Percentiles rank a stretch among this genome's conserved stretches.
Conservation (phyloP, 1,284 basidiomycete genomes). For the Ceratobasidium sp. region DNA sequence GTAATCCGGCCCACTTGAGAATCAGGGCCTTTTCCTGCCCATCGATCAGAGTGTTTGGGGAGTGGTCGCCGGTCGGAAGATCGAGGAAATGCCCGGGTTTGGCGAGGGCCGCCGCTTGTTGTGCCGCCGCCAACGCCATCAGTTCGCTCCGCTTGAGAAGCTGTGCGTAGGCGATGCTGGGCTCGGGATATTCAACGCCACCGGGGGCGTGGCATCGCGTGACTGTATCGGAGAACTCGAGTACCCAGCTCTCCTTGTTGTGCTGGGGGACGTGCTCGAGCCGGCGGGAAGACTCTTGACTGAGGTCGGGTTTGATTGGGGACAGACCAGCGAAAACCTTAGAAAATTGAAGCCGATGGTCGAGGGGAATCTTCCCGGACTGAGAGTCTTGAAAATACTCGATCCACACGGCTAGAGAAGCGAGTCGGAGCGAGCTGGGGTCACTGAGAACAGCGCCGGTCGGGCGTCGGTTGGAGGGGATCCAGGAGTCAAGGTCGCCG, state of each 20-base stretch:
- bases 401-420: background rate
- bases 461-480: background rate
- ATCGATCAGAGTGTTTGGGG: no score
- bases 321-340: background rate
- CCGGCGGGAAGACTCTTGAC: constrained; percentile 8
- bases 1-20: no score
- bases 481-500: background rate
- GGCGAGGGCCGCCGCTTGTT: no score
- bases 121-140: no score
- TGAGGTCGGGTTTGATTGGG: background rate
- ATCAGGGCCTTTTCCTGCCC: no score
- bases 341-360: background rate
- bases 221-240: background rate
- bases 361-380: background rate
- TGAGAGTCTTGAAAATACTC: background rate
- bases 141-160: background rate
- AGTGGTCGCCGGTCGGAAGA: no score
- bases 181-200: background rate
- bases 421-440: background rate
- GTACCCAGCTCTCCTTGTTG: background rate
- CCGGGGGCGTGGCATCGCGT: constrained; percentile 11
- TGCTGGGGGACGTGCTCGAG: background rate
- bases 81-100: no score
- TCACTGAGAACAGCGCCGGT: background rate
- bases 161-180: background rate